A percentile compares a stretch with the other conserved stretches of the same genome.
These are phyloP conservation scores for Pichia cabralensis DNA, from an alignment of 805 yeast genomes.

Conservation along the genomic window DNA sequence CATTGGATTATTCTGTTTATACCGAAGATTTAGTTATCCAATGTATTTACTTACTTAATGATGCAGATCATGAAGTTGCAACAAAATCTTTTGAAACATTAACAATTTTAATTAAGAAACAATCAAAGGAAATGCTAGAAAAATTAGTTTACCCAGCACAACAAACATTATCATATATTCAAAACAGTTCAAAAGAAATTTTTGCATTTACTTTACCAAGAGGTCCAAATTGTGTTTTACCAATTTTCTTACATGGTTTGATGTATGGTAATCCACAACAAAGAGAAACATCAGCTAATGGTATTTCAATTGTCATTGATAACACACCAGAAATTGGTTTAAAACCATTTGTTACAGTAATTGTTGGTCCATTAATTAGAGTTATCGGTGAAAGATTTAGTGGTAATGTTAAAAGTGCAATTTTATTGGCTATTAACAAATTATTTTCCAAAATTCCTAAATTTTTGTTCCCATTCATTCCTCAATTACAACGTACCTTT, in stretches of 20 bases:
- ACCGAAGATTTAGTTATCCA: conserved; percentile 65
- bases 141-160: conserved; percentile 71
- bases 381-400: conserved; percentile 93
- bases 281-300: conserved; percentile 79
- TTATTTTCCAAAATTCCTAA: conserved; percentile 79
- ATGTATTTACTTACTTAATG: conserved; percentile 65
- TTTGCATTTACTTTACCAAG: conserved; percentile 68
- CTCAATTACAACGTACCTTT: conserved; percentile 95
- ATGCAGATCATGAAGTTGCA: conserved; percentile 52
- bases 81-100: conserved; percentile 56
- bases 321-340: conserved; percentile 77
- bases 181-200: conserved; percentile 52
- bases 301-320: conserved; percentile 77
- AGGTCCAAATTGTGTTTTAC: conserved; percentile 82
- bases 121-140: conserved; percentile 70
- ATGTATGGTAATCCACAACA: conserved; percentile 85
- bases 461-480: conserved; percentile 88
- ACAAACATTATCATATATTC: conserved; percentile 58
- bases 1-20: conserved; percentile 62
- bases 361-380: conserved; percentile 96
- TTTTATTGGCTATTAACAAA: conserved; percentile 70
- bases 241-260: conserved; percentile 87
- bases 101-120: conserved; percentile 53
- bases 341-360: conserved; percentile 81
- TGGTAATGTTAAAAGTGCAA: conserved; percentile 90